These are phyloP conservation scores for Triticum dicoccoides DNA, from an alignment of 176 grass and related monocot genomes.

Conservation along the genomic window DNA sequence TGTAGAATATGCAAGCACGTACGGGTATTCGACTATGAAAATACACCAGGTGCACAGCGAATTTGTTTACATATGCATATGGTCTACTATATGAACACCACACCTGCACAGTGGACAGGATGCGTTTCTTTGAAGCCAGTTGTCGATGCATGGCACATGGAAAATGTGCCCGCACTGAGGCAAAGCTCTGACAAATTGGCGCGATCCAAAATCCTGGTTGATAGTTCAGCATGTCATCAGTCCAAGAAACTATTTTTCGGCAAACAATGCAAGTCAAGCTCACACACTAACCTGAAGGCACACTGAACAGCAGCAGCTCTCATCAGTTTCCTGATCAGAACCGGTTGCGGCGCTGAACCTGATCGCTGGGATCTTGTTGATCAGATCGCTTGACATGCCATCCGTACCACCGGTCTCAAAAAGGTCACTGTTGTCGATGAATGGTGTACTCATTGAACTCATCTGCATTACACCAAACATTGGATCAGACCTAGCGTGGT, in stretches of 20 bases:
- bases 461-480: constrained; percentile 48
- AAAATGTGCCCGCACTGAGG: constrained; percentile 71
- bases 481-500: constrained; percentile 18
- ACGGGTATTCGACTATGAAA: constrained; percentile 46
- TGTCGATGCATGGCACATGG: constrained; percentile 69
- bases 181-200: constrained; percentile 56
- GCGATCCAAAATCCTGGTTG: constrained; percentile 51
- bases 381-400: constrained; percentile 53
- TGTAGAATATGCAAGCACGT: neutral
- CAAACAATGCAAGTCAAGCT: neutral
- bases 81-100: constrained; percentile 45
- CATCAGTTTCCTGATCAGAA: constrained; percentile 42
- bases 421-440: constrained; percentile 63
- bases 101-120: constrained; percentile 76
- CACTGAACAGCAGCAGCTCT: constrained; percentile 65
- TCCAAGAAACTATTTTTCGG: neutral
- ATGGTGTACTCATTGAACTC: constrained; percentile 55
- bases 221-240: constrained; percentile 1
- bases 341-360: constrained; percentile 36
- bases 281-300: constrained; percentile 75
- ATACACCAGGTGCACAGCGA: constrained; percentile 45
- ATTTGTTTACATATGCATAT: constrained; percentile 54
- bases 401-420: constrained; percentile 57
- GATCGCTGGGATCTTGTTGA: constrained; percentile 54
- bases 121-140: constrained; percentile 58